These are phyloP conservation scores for Neofusicoccum sp. DNA, from an alignment of 2,329 filamentous ascomycete species.

Conservation along the genomic window DNA sequence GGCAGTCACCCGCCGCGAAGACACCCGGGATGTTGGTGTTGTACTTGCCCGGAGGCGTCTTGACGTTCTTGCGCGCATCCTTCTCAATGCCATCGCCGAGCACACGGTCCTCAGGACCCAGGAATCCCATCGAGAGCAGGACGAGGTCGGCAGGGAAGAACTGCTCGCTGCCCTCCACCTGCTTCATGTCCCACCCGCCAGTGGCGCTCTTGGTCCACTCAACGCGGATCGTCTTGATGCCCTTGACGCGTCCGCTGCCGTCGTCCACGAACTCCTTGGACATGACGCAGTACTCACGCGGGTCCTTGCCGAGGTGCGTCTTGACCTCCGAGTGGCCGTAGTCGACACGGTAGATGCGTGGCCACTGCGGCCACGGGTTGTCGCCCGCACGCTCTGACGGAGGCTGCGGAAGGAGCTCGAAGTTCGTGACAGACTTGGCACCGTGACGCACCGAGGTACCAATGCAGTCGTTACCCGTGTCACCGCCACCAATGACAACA, in stretches of 20 bases:
- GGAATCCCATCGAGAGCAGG: conserved; percentile 93
- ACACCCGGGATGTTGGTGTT: conserved; percentile 83
- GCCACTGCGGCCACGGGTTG: conserved; percentile 99
- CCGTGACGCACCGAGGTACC: conserved; percentile 94
- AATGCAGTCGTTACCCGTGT: conserved; percentile 97
- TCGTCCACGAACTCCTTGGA: conserved; percentile 94
- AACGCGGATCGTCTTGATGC: conserved; percentile 92
- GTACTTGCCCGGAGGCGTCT: conserved; percentile 86
- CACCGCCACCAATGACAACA: conserved; percentile 94
- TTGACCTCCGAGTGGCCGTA: conserved; percentile 96
- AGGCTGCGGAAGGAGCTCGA: conserved; percentile 90
- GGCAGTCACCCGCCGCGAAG: conserved; percentile 93
- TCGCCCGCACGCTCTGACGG: conserved; percentile 85
- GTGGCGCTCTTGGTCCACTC: conserved; percentile 90
- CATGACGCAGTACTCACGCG: conserved; percentile 97
- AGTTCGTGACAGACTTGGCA: conserved; percentile 94
- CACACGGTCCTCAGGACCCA: conserved; percentile 86
- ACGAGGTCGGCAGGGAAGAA: conserved; percentile 97
- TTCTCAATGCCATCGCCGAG: conserved; percentile 87
- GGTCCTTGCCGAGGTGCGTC: conserved; percentile 93
- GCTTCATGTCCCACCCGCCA: conserved; percentile 98
- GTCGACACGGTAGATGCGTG: conserved; percentile 95
- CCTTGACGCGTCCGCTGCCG: conserved; percentile 82
- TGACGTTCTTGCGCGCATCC: conserved; percentile 91
- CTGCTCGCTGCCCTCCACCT: conserved; percentile 86